These are phyloP conservation scores for Colletotrichum sidae DNA, from an alignment of 2,329 filamentous ascomycete species.

Conservation along the genomic window DNA sequence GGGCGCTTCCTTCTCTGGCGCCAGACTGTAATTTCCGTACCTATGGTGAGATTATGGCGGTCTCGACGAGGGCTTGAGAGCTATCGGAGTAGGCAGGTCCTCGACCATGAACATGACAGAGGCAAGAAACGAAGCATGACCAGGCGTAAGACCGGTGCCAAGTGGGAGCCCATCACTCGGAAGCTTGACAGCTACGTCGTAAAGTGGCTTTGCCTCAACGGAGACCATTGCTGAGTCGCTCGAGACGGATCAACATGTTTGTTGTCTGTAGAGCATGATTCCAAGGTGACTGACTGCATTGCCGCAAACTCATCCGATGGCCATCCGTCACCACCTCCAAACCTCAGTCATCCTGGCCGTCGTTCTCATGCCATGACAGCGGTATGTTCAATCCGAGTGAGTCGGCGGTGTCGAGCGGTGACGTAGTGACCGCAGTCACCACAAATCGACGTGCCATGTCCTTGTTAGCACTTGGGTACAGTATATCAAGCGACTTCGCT, in stretches of 20 bases:
- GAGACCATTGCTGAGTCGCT: slow-evolving; percentile 1
- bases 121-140: too few species aligned
- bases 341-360: not conserved
- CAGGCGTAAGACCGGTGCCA: too few species aligned
- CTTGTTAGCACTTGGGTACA: not conserved
- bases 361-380: not conserved
- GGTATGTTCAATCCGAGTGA: not conserved
- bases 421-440: not conserved
- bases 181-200: too few species aligned
- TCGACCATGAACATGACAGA: too few species aligned
- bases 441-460: not conserved
- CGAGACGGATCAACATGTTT: slow-evolving; percentile 1
- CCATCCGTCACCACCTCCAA: not conserved
- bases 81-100: too few species aligned
- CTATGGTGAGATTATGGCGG: too few species aligned
- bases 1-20: too few species aligned
- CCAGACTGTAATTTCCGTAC: not conserved
- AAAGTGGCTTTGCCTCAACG: too few species aligned
- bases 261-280: slow-evolving; percentile 6
- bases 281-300: slow-evolving; percentile 12
- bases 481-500: not conserved
- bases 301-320: slow-evolving; percentile 12
- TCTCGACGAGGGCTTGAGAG: too few species aligned
- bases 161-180: too few species aligned
- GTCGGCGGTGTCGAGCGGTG: not conserved